A percentile compares a stretch with the other conserved stretches of the same genome.
Conservation (phyloP, 177 flowering plant species). For the Vitis hybrid region DNA sequence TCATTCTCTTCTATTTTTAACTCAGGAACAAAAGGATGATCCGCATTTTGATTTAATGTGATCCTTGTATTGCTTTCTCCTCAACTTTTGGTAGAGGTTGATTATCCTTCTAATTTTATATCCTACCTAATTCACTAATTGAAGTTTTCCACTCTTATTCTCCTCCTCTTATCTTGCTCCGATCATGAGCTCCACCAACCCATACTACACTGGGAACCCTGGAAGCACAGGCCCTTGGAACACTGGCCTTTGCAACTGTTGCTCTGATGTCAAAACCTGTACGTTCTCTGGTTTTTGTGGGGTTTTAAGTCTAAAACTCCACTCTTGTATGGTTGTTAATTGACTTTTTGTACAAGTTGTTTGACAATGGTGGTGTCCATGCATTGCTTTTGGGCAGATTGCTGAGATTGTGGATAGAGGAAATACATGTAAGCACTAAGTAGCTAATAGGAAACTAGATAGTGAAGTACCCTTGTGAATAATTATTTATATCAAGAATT, state of each 20-base stretch:
- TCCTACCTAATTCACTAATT: too few relatives aligned
- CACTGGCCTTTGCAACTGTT: too few relatives aligned
- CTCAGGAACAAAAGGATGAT: neutral
- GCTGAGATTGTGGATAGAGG: conserved; percentile 23
- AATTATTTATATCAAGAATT: too few relatives aligned
- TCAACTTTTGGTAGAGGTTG: neutral
- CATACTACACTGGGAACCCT: too few relatives aligned
- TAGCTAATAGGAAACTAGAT: too few relatives aligned
- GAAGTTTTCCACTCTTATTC: neutral
- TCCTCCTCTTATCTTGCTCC: neutral
- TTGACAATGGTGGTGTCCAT: conserved; percentile 21
- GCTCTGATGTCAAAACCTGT: too few relatives aligned
- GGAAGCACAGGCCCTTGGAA: too few relatives aligned
- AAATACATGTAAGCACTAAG: conserved; percentile 14
- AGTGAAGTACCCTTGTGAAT: neutral
- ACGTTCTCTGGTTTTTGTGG: too few relatives aligned
- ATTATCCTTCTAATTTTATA: neutral
- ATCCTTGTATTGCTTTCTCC: neutral
- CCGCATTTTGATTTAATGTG: neutral
- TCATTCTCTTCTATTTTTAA: neutral
- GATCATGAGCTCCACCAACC: too few relatives aligned
- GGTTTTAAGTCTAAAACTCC: too few relatives aligned
- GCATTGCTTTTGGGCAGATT: conserved; percentile 26
- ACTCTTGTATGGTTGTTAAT: neutral
- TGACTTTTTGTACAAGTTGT: conserved; percentile 6